Evolutionary conservation across 2,329 filamentous ascomycete species (phyloP).

Genomic region (Phialophora expanda): DNA sequence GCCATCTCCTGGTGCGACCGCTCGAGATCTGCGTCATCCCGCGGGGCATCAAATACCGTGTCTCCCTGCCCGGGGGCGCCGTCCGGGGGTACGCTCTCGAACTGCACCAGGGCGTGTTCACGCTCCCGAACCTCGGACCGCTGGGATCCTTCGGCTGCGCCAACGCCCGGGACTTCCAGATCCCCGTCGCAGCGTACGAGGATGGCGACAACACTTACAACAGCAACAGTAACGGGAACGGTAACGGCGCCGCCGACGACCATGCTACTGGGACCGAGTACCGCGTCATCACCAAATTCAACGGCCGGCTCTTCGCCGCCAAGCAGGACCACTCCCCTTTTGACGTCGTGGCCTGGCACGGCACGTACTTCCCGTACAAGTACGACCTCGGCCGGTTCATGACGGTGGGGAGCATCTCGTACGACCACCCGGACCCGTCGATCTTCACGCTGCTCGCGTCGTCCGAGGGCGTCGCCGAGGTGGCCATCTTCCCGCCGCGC

Average conservation of each 20-base stretch:
- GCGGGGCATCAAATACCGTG: slow-evolving; percentile 73
- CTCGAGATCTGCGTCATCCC: slow-evolving; percentile 79
- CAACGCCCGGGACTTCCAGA: slow-evolving; percentile 75
- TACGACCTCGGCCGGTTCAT: slow-evolving; percentile 80
- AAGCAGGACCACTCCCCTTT: slow-evolving; percentile 73
- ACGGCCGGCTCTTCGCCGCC: slow-evolving; percentile 68
- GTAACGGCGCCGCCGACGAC: too few relatives aligned
- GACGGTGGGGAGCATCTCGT: slow-evolving; percentile 72
- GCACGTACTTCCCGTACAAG: slow-evolving; percentile 79
- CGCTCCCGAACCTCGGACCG: slow-evolving; percentile 72
- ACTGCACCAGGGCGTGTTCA: slow-evolving; percentile 72
- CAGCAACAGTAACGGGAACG: slow-evolving; percentile 42
- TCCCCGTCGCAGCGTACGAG: slow-evolving; percentile 70
- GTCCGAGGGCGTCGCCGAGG: slow-evolving; percentile 66
- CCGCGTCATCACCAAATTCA: slow-evolving; percentile 66
- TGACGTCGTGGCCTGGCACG: slow-evolving; percentile 80
- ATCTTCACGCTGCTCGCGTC: slow-evolving; percentile 73
- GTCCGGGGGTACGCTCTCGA: slow-evolving; percentile 76
- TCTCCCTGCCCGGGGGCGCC: slow-evolving; percentile 65
- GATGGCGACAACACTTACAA: background rate
- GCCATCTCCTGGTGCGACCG: slow-evolving; percentile 72
- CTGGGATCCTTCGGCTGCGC: slow-evolving; percentile 75
- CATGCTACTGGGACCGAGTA: slow-evolving; percentile 40
- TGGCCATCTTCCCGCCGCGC: slow-evolving; percentile 68
- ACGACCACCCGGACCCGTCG: slow-evolving; percentile 77